Evolutionary conservation across 106 monocot species (phyloP), one percentile per base, ranked within the genome.

Genomic region (Vanilla planifolia): DNA sequence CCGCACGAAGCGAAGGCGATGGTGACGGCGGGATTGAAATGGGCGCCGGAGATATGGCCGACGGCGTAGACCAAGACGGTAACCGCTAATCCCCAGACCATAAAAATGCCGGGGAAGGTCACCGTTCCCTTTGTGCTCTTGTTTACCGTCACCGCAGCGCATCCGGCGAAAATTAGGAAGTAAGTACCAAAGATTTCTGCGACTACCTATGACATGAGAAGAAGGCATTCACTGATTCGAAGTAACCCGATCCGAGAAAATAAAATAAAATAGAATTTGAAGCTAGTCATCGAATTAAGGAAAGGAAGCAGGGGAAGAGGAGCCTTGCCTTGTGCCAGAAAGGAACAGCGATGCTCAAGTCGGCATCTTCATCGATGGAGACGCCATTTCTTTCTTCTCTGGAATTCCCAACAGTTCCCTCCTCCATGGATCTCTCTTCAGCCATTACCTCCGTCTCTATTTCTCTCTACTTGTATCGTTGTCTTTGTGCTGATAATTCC

Each of bases 31-130:
- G 91, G 91, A 47, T 90, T 90, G 71, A 90, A 77, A 50, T 90
- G 90, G 16, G 90, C 90, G 26, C 90, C 85, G 67, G 90, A 90
- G 71, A 91, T 86, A 73, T 91, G 91, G 34, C 91, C 82, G 33
- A 91, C 74, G 37, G 91, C 66, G 75, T 91, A 91, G 10, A 91
- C 71, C 79, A 91, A 74, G 13, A 79, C 91, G 82, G 70, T 82
- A 15, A 85, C 79, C 14, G 51, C 85, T 9, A 91, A 73, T 7
- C 91, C 91, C 91, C 91, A 91, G 3, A 82, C 85, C 23, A 77
- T 47, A 68, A 71, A 60, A 24, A 91, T 69, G 37, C 91, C 91
- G 11, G 91, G 91, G 55, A 91, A 77, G 4, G 91, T 91, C 2
- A 85, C 34, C 26, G 53, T 64, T n/a, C 82, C 79, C n/a, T 70